phyloP scores from a whole-genome alignment of 208 protist genomes.

The Wallacemonas collosoma region DNA sequence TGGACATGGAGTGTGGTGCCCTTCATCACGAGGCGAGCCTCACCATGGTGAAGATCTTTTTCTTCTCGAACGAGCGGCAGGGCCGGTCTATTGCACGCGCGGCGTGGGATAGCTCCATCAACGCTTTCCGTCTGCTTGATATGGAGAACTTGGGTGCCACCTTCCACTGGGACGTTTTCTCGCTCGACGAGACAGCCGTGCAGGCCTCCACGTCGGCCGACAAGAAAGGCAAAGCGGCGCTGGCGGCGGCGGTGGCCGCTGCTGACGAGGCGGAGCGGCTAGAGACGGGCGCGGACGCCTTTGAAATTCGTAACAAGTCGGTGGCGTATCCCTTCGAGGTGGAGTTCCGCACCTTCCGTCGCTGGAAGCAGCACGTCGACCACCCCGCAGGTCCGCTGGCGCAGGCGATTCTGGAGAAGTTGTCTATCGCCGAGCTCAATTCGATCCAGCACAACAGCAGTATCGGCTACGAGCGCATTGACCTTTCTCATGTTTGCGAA shows the following conservation, averaged over 20 bases:
- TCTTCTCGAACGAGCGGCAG: slow-evolving; percentile 86
- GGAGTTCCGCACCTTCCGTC: slow-evolving; percentile 76
- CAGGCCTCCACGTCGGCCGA: background rate
- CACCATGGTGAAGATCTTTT: slow-evolving; percentile 78
- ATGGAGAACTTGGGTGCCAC: slow-evolving; percentile 82
- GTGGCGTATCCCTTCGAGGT: slow-evolving; percentile 88
- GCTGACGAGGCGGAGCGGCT: slow-evolving; percentile 20
- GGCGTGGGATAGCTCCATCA: slow-evolving; percentile 74
- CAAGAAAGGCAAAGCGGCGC: slow-evolving; percentile 12
- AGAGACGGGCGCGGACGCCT: slow-evolving; percentile 22
- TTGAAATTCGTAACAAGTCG: slow-evolving; percentile 69
- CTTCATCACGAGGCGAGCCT: slow-evolving; percentile 66
- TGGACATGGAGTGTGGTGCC: slow-evolving; percentile 75
- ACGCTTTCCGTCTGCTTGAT: slow-evolving; percentile 78
- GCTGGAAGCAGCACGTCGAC: slow-evolving; percentile 78
- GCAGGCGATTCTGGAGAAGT: slow-evolving; percentile 81
- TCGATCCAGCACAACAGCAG: slow-evolving; percentile 77
- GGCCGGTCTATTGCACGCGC: slow-evolving; percentile 73
- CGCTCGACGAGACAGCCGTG: slow-evolving; percentile 72
- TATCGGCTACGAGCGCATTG: slow-evolving; percentile 79
- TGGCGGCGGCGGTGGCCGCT: slow-evolving; percentile 2
- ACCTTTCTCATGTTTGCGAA: slow-evolving; percentile 81
- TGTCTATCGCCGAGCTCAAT: slow-evolving; percentile 81
- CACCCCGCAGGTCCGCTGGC: slow-evolving; percentile 71
- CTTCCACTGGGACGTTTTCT: slow-evolving; percentile 88